Conservation (phyloP, 1,284 basidiomycete genomes). For the Cutaneotrichosporon sp. region DNA sequence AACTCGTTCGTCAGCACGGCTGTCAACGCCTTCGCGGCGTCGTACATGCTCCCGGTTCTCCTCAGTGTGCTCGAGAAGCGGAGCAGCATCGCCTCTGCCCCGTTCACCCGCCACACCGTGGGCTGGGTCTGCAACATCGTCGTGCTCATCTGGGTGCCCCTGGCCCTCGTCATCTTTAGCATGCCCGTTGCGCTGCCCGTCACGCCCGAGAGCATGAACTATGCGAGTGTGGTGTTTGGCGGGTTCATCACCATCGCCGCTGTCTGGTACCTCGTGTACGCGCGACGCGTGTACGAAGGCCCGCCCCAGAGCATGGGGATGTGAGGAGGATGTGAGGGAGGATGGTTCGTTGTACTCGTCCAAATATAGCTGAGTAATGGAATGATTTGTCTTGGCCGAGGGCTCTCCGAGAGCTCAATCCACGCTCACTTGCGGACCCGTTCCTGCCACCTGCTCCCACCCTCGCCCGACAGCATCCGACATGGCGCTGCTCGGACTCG, state of each 20-base stretch:
- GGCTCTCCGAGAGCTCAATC: no score
- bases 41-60: constrained; percentile 22
- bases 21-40: constrained; percentile 21
- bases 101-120: constrained; percentile 11
- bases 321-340: neutral
- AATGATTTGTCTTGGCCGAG: neutral
- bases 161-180: constrained; percentile 21
- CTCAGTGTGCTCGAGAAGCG: constrained; percentile 19
- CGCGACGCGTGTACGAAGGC: constrained; percentile 40
- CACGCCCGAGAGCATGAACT: constrained; percentile 54
- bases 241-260: constrained; percentile 50
- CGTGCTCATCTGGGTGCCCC: constrained; percentile 20
- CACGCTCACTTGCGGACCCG: no score
- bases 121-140: constrained; percentile 17
- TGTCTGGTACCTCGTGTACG: constrained; percentile 50
- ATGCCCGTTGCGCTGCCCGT: constrained; percentile 51
- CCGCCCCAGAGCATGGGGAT: constrained; percentile 22
- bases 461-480: no score
- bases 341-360: neutral
- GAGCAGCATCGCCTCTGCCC: constrained; percentile 10
- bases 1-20: constrained; percentile 27
- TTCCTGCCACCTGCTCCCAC: no score
- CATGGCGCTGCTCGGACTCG: no score
- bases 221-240: constrained; percentile 50
- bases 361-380: neutral